Evolutionary conservation across 179 eudicot species (phyloP), one percentile per base, ranked within the genome.

Genomic region (Actinidia arguta): DNA sequence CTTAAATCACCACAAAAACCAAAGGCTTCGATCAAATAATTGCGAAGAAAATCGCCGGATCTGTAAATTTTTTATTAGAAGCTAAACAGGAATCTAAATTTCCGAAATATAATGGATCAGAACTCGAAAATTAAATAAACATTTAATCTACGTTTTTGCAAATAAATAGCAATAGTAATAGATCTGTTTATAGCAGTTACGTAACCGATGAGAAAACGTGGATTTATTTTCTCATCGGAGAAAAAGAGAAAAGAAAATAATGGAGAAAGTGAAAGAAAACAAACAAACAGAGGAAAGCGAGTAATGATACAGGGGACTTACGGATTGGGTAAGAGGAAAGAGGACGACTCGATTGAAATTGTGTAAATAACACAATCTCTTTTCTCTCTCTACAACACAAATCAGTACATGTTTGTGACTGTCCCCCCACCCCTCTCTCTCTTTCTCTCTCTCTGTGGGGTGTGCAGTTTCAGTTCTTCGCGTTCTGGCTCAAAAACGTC

Each of bases 251-350:
- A 58, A 66, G 61, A n/a, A n/a, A n/a, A n/a, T n/a, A n/a, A n/a
- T n/a, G n/a, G n/a, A n/a, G n/a, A 68, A 83, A 76, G 51, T 36
- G 67, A 55, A 76, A 75, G 68, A 80, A 58, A 67, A 83, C 81
- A 68, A 89, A 87, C 59, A 25, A 84, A 79, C 78, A 76, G 62
- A 46, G 78, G 77, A 73, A 58, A 73, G 83, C 22, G 67, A 82
- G 61, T 25, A 83, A 78, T 56, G 76, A 73, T 31, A 39, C 22
- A 56, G 71, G 73, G 76, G 71, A 87, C 85, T 73, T 73, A 73
- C 69, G 78, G 78, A 90, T 88, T 90, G 92, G 88, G 68, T 80
- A 81, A 84, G 78, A 66, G 52, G 71, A 55, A 52, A 66, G 73
- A 71, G 68, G 22, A 73, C 46, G 42, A 59, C 70, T 82, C n/a